A percentile compares a stretch with the other conserved stretches of the same genome.
phyloP scores from a whole-genome alignment of 768 basidiomycete genomes.

The Tephrocybe sp. region DNA sequence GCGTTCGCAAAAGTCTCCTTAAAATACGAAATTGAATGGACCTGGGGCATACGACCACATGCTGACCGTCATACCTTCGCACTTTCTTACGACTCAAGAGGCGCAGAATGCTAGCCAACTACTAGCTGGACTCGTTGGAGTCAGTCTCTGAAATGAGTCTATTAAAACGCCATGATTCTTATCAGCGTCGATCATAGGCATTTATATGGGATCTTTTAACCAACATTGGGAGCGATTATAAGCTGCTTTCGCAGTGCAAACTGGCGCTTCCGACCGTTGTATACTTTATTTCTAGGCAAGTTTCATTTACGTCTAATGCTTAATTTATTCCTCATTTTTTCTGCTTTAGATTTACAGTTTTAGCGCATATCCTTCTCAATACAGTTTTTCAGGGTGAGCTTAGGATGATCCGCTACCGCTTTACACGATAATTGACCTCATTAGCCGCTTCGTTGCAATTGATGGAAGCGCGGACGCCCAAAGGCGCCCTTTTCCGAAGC shows the following conservation, averaged over 20 bases:
- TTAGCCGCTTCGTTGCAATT: not conserved
- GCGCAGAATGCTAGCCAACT: not conserved
- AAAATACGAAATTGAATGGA: no score
- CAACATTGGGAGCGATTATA: slow-evolving; percentile 1
- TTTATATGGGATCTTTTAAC: slow-evolving; percentile 6
- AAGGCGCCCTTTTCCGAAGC: slow-evolving; percentile 62
- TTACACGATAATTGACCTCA: not conserved
- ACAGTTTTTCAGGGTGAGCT: not conserved
- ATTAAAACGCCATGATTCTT: not conserved
- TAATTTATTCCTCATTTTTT: not conserved
- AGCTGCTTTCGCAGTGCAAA: not conserved
- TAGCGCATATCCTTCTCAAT: not conserved
- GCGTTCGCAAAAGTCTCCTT: no score
- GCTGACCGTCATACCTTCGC: no score
- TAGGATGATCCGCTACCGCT: not conserved
- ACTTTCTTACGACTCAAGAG: no score
- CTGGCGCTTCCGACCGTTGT: slow-evolving; percentile 1
- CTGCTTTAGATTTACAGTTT: not conserved
- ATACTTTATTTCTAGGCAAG: slow-evolving; percentile 7
- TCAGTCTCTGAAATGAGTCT: not conserved
- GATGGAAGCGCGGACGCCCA: slow-evolving; percentile 38
- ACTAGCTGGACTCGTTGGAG: not conserved
- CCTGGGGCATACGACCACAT: no score
- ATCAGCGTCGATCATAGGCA: not conserved
- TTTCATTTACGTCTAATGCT: not conserved